These are phyloP conservation scores for Emericellopsis atlantica DNA, from an alignment of 2,329 filamentous ascomycete species.

Conservation along the genomic window DNA sequence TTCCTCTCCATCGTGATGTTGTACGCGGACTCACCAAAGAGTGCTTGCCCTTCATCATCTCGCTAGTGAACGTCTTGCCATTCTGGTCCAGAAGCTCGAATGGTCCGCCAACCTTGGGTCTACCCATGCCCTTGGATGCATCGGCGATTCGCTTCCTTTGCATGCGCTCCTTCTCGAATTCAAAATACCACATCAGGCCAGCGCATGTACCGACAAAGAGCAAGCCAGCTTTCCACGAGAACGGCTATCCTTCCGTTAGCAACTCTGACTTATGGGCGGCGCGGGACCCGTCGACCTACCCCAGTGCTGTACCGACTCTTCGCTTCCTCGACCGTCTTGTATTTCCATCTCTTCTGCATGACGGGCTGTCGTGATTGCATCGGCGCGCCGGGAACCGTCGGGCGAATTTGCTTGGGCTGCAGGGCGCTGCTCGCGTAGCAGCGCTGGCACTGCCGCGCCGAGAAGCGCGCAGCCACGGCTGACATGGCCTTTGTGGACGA, in stretches of 20 bases:
- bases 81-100: conserved; percentile 77
- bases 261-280: no score
- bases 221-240: conserved; percentile 82
- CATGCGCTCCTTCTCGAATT: conserved; percentile 84
- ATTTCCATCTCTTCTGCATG: conserved; percentile 25
- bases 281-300: conserved; percentile 19
- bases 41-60: conserved; percentile 79
- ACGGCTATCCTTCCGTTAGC: conserved; percentile 45
- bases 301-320: conserved; percentile 45
- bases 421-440: conserved; percentile 24
- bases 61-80: conserved; percentile 63
- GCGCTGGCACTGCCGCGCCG: conserved; percentile 25
- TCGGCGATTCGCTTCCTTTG: conserved; percentile 81
- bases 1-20: no score
- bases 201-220: conserved; percentile 73
- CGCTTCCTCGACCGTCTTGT: conserved; percentile 45
- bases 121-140: conserved; percentile 83
- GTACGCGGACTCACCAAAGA: conserved; percentile 43
- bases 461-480: conserved; percentile 16
- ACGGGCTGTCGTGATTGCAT: conserved; percentile 20
- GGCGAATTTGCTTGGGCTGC: conserved; percentile 20
- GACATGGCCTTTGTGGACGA: conserved; percentile 19
- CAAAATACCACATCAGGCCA: conserved; percentile 80
- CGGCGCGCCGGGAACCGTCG: conserved; percentile 15
- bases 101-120: conserved; percentile 81